These are phyloP conservation scores for Pseudomonodictys pantanalensis DNA, from an alignment of 495 filamentous ascomycete genomes.

Conservation along the genomic window DNA sequence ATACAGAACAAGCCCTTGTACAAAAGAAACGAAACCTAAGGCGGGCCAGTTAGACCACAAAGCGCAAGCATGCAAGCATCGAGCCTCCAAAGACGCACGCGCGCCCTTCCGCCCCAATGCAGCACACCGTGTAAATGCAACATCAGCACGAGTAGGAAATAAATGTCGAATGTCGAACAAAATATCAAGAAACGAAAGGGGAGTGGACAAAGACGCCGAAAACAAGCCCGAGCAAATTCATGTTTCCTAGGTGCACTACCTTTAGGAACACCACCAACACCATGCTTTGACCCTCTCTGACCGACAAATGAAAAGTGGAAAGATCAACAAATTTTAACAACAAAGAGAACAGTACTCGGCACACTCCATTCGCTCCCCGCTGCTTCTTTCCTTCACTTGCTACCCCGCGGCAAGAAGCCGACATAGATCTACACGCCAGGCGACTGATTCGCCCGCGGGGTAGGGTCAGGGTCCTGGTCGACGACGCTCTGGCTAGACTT, in stretches of 20 bases:
- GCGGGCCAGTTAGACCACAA: too few species aligned
- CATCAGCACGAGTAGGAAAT: too few species aligned
- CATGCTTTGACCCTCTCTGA: constrained; percentile 11
- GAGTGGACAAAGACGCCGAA: background rate
- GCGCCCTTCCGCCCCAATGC: too few species aligned
- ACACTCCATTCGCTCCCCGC: constrained; percentile 3
- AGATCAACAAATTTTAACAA: constrained; percentile 1
- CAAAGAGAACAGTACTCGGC: background rate
- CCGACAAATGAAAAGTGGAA: background rate
- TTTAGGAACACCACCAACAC: constrained; percentile 32
- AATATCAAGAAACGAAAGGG: background rate
- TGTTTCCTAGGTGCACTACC: constrained; percentile 33
- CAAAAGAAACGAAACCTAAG: background rate
- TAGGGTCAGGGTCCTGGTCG: constrained; percentile 27
- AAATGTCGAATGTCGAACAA: too few species aligned
- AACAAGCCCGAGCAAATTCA: background rate
- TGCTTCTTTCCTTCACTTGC: too few species aligned
- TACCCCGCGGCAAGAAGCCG: background rate
- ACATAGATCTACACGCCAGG: constrained; percentile 9
- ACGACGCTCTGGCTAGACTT: constrained; percentile 1
- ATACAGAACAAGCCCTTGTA: background rate
- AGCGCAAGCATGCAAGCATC: too few species aligned
- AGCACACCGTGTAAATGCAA: too few species aligned
- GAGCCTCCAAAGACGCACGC: too few species aligned
- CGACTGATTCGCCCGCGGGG: constrained; percentile 22